Percentiles rank a stretch among this genome's conserved stretches.
Conservation (phyloP, 192 early-diverging fungal genomes). For the Mortierella hygrophila region DNA sequence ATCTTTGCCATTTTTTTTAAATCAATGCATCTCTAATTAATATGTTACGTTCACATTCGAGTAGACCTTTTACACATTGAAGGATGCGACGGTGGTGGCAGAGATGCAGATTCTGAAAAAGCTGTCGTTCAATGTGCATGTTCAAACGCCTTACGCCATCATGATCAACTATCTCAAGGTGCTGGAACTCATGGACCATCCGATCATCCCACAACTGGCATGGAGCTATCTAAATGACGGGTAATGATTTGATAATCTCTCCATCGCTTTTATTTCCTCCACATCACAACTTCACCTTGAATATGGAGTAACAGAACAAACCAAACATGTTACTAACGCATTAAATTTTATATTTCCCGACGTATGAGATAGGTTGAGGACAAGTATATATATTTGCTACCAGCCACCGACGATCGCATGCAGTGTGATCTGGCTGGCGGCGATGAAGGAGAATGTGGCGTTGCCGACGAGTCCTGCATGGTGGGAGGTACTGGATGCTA, state of each 20-base stretch:
- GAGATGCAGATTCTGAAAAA: constrained; percentile 92
- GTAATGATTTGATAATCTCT: constrained; percentile 42
- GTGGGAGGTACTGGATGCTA: constrained; percentile 89
- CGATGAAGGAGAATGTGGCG: constrained; percentile 69
- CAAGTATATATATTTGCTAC: constrained; percentile 80
- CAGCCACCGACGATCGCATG: constrained; percentile 88
- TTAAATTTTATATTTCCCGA: too few relatives aligned
- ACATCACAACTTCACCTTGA: not conserved
- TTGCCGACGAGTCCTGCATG: constrained; percentile 85
- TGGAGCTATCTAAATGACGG: constrained; percentile 98
- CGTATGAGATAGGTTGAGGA: constrained; percentile 69
- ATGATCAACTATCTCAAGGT: constrained; percentile 94
- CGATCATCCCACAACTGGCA: constrained; percentile 82
- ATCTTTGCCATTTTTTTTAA: constrained; percentile 5
- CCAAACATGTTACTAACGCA: not conserved
- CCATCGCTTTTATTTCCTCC: not conserved
- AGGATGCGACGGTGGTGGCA: constrained; percentile 81
- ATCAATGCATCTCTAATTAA: not conserved
- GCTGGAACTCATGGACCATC: constrained; percentile 81
- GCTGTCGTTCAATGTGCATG: constrained; percentile 96
- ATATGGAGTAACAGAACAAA: not conserved
- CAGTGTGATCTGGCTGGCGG: constrained; percentile 88
- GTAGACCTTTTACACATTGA: constrained; percentile 81
- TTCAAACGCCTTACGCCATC: constrained; percentile 95
- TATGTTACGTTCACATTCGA: not conserved